Percentiles rank a stretch among this genome's conserved stretches.
phyloP scores from a whole-genome alignment of 2,329 filamentous ascomycete genomes.

The Paraconiothyrium sp. region DNA sequence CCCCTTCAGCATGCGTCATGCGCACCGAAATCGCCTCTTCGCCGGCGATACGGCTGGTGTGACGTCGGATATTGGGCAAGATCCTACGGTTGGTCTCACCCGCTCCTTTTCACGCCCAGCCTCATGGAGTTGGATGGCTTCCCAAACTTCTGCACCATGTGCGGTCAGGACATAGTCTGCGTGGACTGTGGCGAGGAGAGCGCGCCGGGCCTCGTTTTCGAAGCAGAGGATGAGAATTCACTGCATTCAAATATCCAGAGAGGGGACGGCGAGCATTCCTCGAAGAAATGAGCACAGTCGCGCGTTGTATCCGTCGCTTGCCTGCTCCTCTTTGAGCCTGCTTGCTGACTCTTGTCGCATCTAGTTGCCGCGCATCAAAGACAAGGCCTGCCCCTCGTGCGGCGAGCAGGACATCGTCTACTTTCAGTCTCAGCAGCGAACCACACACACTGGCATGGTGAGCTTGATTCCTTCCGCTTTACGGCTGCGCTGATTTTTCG shows the following conservation, averaged over 20 bases:
- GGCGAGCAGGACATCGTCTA: conserved; percentile 91
- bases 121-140: conserved; percentile 35
- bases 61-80: conserved; percentile 94
- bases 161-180: conserved; percentile 66
- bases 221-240: conserved; percentile 51
- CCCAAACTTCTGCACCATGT: conserved; percentile 65
- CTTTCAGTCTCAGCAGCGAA: conserved; percentile 98
- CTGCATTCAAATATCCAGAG: conserved; percentile 33
- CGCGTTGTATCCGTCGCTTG: conserved; percentile 43
- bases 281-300: conserved; percentile 41
- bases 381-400: conserved; percentile 83
- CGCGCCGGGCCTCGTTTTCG: conserved; percentile 55
- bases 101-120: conserved; percentile 41
- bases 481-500: conserved; percentile 24
- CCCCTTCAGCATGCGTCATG: conserved; percentile 90
- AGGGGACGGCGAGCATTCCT: conserved; percentile 43
- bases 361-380: conserved; percentile 87
- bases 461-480: conserved; percentile 10
- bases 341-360: conserved; percentile 50
- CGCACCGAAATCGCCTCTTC: conserved; percentile 90
- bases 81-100: conserved; percentile 91
- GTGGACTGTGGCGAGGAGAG: conserved; percentile 59
- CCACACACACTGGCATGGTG: conserved; percentile 98
- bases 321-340: conserved; percentile 47
- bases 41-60: conserved; percentile 96